Evolutionary conservation across 2,329 filamentous ascomycete species (phyloP).

Genomic region (Ophiostoma sp.): DNA sequence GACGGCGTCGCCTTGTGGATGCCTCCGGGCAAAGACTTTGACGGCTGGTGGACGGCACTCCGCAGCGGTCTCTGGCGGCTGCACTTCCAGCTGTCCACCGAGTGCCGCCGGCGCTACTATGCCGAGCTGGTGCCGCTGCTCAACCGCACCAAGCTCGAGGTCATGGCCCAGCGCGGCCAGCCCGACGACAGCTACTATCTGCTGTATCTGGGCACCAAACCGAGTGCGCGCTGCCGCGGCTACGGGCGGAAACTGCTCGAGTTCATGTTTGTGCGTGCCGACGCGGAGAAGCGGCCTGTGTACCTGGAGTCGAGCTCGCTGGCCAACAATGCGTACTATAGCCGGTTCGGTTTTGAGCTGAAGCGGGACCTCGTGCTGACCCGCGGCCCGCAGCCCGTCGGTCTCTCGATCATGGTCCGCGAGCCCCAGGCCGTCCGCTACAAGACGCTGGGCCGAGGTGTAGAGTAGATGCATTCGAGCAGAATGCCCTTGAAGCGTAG

Average conservation of each 20-base stretch:
- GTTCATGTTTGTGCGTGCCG: conserved; percentile 63
- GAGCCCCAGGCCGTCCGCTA: conserved; percentile 50
- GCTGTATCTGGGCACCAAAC: conserved; percentile 74
- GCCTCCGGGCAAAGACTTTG: conserved; percentile 67
- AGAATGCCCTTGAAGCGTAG: neutral
- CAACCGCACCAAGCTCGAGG: conserved; percentile 63
- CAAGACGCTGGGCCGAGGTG: neutral
- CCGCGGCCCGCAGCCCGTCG: conserved; percentile 54
- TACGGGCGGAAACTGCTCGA: conserved; percentile 67
- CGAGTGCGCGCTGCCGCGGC: conserved; percentile 63
- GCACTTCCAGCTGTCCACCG: conserved; percentile 65
- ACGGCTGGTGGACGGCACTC: conserved; percentile 65
- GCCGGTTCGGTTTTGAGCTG: conserved; percentile 67
- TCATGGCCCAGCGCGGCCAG: conserved; percentile 55
- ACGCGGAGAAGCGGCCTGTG: conserved; percentile 60
- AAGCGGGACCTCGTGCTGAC: conserved; percentile 59
- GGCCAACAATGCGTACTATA: conserved; percentile 66
- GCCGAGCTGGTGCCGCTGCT: conserved; percentile 70
- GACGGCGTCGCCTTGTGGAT: conserved; percentile 78
- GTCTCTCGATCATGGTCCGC: conserved; percentile 75
- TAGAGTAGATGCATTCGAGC: neutral
- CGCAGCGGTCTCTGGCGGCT: conserved; percentile 74
- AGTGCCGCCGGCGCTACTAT: conserved; percentile 71
- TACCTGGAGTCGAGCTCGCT: conserved; percentile 74
- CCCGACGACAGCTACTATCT: conserved; percentile 62